phyloP scores from a whole-genome alignment of 2,329 filamentous ascomycete species.

The Leptoxyphium fumago region DNA sequence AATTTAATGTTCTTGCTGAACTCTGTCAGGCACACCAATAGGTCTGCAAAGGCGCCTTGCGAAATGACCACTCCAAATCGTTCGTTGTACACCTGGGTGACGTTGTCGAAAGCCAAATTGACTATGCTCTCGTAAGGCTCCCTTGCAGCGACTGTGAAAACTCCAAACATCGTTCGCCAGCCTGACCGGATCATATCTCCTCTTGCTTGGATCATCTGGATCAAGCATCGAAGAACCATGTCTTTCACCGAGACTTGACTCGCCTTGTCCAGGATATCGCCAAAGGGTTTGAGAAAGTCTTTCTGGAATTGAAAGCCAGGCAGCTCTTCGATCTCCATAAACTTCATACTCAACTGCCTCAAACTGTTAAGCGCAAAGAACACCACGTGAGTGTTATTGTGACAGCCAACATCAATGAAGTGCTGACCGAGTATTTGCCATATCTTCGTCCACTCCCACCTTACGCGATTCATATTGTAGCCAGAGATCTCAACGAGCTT shows the following conservation, averaged over 20 bases:
- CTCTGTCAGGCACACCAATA: slow-evolving; percentile 91
- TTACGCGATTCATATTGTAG: slow-evolving; percentile 98
- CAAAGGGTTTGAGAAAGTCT: slow-evolving; percentile 95
- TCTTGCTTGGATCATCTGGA: slow-evolving; percentile 96
- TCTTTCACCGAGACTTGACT: slow-evolving; percentile 88
- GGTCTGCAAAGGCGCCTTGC: slow-evolving; percentile 89
- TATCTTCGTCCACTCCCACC: slow-evolving; percentile 96
- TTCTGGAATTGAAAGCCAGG: slow-evolving; percentile 99
- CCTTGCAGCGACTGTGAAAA: slow-evolving; percentile 87
- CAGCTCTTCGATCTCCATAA: slow-evolving; percentile 95
- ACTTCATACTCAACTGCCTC: slow-evolving; percentile 91
- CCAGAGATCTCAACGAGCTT: slow-evolving; percentile 98
- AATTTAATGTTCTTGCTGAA: slow-evolving; percentile 99
- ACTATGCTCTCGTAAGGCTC: slow-evolving; percentile 94
- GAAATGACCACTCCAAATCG: slow-evolving; percentile 92
- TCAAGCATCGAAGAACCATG: slow-evolving; percentile 86
- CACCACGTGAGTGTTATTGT: slow-evolving; percentile 90
- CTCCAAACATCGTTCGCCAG: slow-evolving; percentile 99
- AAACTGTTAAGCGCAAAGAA: slow-evolving; percentile 95
- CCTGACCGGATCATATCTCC: slow-evolving; percentile 95
- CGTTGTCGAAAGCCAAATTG: slow-evolving; percentile 91
- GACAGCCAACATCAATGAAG: slow-evolving; percentile 94
- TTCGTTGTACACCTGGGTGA: slow-evolving; percentile 87
- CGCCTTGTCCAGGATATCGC: slow-evolving; percentile 91
- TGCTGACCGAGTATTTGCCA: slow-evolving; percentile 97